Percentiles rank a stretch among this genome's conserved stretches.
phyloP scores from a whole-genome alignment of 345 rosid genomes.

The Linum lewisii region DNA sequence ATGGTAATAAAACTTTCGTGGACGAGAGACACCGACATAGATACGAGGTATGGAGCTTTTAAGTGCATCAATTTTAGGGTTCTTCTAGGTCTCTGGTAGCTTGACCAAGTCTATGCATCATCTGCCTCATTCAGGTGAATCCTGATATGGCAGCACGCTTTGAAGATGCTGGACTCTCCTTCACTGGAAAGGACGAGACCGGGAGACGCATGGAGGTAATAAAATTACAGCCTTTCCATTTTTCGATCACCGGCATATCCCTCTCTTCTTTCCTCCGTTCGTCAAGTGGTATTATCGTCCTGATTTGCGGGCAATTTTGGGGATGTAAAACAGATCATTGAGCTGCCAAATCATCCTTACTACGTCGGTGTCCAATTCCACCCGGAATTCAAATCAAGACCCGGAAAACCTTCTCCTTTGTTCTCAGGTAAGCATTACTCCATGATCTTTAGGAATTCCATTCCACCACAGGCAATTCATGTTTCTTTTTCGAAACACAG shows the following conservation, averaged over 20 bases:
- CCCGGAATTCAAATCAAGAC: constrained; percentile 9
- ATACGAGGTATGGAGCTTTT: constrained; percentile 9
- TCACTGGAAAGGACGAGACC: constrained; percentile 8
- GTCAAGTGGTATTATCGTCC: too few relatives aligned
- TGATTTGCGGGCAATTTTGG: too few relatives aligned
- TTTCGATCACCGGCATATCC: too few relatives aligned
- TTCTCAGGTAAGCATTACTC: constrained; percentile 3
- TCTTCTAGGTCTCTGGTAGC: not conserved
- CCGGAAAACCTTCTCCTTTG: constrained; percentile 7
- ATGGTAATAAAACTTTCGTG: constrained; percentile 1
- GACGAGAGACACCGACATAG: constrained; percentile 10
- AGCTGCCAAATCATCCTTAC: constrained; percentile 10
- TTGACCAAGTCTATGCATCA: too few relatives aligned
- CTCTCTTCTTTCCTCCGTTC: not conserved
- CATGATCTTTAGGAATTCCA: too few relatives aligned
- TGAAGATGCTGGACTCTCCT: constrained; percentile 8
- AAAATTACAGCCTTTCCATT: too few relatives aligned
- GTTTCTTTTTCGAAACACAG: too few relatives aligned
- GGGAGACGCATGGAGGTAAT: constrained; percentile 10
- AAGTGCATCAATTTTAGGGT: too few relatives aligned
- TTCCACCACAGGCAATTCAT: too few relatives aligned
- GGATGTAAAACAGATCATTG: constrained; percentile 5
- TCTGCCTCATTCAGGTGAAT: constrained; percentile 5
- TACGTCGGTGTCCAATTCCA: constrained; percentile 3
- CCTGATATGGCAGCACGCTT: constrained; percentile 10